Percentiles rank a stretch among this genome's conserved stretches.
Evolutionary conservation across 2,329 filamentous ascomycete genomes (phyloP).

Genomic region (Amphichorda felina): DNA sequence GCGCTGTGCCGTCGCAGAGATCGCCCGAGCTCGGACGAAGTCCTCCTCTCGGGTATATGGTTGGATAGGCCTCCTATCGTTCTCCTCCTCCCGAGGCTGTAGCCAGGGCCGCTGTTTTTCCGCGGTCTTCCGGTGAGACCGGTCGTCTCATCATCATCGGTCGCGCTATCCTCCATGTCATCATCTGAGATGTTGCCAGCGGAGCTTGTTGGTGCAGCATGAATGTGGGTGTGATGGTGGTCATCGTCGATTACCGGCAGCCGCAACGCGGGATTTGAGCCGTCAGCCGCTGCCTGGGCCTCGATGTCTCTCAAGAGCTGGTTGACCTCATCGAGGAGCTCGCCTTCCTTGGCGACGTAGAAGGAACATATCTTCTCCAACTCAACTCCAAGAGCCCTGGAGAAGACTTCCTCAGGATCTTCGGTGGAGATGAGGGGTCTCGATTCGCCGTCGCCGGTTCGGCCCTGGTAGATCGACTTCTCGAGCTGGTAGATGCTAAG

Average conservation of each 20-base stretch:
- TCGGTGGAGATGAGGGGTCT: slow-evolving; percentile 66
- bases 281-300: slow-evolving; percentile 42
- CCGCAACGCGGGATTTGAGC: slow-evolving; percentile 18
- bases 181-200: slow-evolving; percentile 38
- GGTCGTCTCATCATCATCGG: slow-evolving; percentile 48
- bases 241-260: too few species aligned
- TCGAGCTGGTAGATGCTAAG: slow-evolving; percentile 90
- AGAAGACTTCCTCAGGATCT: slow-evolving; percentile 74
- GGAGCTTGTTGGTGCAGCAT: slow-evolving; percentile 18
- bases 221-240: slow-evolving; percentile 8
- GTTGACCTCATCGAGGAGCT: slow-evolving; percentile 72
- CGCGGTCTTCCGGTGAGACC: slow-evolving; percentile 33
- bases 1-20: slow-evolving; percentile 51
- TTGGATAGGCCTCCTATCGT: slow-evolving; percentile 22
- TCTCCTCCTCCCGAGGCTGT: slow-evolving; percentile 22
- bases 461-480: slow-evolving; percentile 60
- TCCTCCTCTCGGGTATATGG: slow-evolving; percentile 47
- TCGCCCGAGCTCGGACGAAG: slow-evolving; percentile 46
- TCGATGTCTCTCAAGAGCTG: slow-evolving; percentile 66
- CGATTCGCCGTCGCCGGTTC: slow-evolving; percentile 62
- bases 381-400: slow-evolving; percentile 71
- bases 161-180: slow-evolving; percentile 52
- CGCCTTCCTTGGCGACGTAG: slow-evolving; percentile 78
- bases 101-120: slow-evolving; percentile 20
- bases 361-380: slow-evolving; percentile 91